A percentile compares a stretch with the other conserved stretches of the same genome.
These are phyloP conservation scores for Hygrophoropsis aurantiaca DNA, from an alignment of 768 basidiomycete species.

Conservation along the genomic window DNA sequence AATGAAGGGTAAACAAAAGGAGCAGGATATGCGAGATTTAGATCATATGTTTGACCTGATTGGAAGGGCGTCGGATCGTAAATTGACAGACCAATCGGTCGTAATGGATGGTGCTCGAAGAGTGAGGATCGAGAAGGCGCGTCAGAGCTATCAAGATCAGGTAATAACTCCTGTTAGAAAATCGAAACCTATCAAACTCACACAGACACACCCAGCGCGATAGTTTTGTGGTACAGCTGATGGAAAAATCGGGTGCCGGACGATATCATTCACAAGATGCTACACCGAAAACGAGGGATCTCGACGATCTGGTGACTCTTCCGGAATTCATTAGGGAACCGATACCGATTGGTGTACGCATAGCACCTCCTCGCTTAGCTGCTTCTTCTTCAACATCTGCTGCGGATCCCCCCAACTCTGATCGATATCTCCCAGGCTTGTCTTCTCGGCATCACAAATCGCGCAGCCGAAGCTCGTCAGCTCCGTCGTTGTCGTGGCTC, in stretches of 20 bases:
- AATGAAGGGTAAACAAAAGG: conserved; percentile 48
- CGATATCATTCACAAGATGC: conserved; percentile 83
- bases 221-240: conserved; percentile 73
- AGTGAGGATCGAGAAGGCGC: conserved; percentile 51
- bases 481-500: conserved; percentile 62
- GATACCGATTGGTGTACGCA: conserved; percentile 35
- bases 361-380: neutral
- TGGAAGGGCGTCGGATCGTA: conserved; percentile 67
- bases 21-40: conserved; percentile 50
- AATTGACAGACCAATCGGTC: conserved; percentile 69
- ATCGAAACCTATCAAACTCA: conserved; percentile 7
- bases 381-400: conserved; percentile 7
- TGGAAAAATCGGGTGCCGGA: conserved; percentile 69
- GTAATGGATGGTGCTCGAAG: conserved; percentile 62
- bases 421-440: conserved; percentile 7
- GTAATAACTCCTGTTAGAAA: conserved; percentile 33
- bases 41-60: conserved; percentile 73
- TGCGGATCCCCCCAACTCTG: conserved; percentile 12
- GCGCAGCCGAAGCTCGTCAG: conserved; percentile 54
- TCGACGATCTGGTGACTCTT: conserved; percentile 37
- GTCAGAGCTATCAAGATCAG: conserved; percentile 61
- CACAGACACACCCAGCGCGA: conserved; percentile 48
- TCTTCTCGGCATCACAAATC: conserved; percentile 27
- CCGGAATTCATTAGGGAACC: conserved; percentile 66
- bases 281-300: conserved; percentile 2